These are phyloP conservation scores for Diaporthe amygdali DNA, from an alignment of 2,329 filamentous ascomycete species.

Conservation along the genomic window DNA sequence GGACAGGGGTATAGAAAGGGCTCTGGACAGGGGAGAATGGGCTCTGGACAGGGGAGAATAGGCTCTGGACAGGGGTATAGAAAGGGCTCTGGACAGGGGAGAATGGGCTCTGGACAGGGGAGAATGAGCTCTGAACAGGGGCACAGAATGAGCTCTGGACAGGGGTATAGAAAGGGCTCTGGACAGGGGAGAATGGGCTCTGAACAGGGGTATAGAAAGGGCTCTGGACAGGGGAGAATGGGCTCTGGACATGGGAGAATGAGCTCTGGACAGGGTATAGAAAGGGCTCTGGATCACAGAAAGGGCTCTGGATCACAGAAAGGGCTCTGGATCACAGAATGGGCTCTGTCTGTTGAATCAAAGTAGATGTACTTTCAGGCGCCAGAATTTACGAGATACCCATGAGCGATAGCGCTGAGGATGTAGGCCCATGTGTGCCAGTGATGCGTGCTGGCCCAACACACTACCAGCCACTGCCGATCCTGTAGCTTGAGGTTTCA, in stretches of 20 bases:
- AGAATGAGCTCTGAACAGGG: not conserved
- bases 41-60: not conserved
- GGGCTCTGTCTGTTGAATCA: too few relatives aligned
- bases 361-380: too few relatives aligned
- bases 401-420: not conserved
- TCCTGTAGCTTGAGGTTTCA: not conserved
- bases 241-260: too few relatives aligned
- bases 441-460: not conserved
- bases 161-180: too few relatives aligned
- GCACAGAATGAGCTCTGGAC: not conserved
- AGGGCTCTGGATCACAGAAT: not conserved
- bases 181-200: too few relatives aligned
- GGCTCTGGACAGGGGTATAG: not conserved
- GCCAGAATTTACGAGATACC: not conserved
- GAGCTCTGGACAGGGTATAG: not conserved
- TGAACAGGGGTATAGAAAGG: not conserved
- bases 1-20: not conserved
- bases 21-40: not conserved
- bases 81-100: not conserved
- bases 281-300: too few relatives aligned
- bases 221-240: not conserved
- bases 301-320: not conserved
- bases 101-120: not conserved
- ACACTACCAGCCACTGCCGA: not conserved
- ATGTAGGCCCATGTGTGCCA: not conserved